Evolutionary conservation across 129 eudicot species (phyloP).

Genomic region (Flaveria robusta): DNA sequence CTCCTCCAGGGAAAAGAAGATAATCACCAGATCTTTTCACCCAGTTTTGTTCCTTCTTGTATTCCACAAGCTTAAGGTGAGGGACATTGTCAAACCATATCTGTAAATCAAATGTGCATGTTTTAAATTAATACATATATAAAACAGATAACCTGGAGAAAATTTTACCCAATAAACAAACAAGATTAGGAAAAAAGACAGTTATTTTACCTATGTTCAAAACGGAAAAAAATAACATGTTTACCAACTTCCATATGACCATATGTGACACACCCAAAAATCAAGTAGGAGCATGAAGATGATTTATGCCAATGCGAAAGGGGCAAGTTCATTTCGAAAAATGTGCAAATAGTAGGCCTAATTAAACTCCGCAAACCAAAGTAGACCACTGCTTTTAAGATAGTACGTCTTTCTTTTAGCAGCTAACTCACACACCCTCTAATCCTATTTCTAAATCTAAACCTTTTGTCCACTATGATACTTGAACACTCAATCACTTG

Average conservation of each 20-base stretch:
- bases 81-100: slow-evolving; percentile 98
- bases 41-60: slow-evolving; percentile 97
- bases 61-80: slow-evolving; percentile 96
- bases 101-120: slow-evolving; percentile 40
- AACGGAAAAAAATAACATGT: neutral
- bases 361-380: slow-evolving; percentile 5
- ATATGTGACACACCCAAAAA: neutral
- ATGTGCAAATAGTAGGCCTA: slow-evolving; percentile 15
- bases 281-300: neutral
- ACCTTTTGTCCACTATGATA: no score
- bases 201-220: neutral
- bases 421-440: no score
- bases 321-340: slow-evolving; percentile 1
- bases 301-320: neutral
- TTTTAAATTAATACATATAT: neutral
- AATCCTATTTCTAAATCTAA: no score
- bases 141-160: neutral
- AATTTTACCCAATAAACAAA: slow-evolving; percentile 4
- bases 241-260: neutral
- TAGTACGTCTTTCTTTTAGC: no score
- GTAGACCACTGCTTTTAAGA: neutral
- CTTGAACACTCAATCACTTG: no score
- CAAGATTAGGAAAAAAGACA: neutral
- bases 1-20: slow-evolving; percentile 94
- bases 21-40: slow-evolving; percentile 71